Conservation (phyloP, 176 grass and related monocot species). For the Dendrocalamus sinicus region DNA sequence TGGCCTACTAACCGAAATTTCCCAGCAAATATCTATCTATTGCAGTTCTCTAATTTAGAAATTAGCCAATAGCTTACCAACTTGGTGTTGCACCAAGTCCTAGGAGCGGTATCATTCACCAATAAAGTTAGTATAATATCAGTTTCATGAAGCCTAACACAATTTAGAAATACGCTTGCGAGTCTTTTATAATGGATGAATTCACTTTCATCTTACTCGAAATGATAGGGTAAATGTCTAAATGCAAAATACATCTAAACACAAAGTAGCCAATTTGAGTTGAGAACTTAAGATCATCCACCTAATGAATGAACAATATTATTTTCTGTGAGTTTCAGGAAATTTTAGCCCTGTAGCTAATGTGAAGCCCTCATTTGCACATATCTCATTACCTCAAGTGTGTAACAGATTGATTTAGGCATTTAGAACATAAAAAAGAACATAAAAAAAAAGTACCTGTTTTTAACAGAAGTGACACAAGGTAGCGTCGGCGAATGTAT, state of each 20-base stretch:
- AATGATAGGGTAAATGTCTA: background rate
- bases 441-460: slow-evolving; percentile 59
- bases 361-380: background rate
- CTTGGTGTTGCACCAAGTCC: slow-evolving; percentile 1
- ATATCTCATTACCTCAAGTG: slow-evolving; percentile 3
- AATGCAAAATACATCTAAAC: background rate
- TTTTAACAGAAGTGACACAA: slow-evolving; percentile 72
- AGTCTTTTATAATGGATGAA: background rate
- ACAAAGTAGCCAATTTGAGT: background rate
- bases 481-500: slow-evolving; percentile 43
- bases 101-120: background rate
- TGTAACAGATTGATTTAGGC: slow-evolving; percentile 27
- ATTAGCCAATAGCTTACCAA: background rate
- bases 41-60: background rate
- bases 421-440: slow-evolving; percentile 37
- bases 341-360: background rate
- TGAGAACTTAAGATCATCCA: background rate
- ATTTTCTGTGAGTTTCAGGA: background rate
- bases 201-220: background rate
- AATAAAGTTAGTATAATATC: background rate
- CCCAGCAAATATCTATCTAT: background rate
- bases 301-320: background rate
- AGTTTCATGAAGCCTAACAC: background rate
- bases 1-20: background rate
- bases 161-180: background rate